phyloP scores from a whole-genome alignment of 1,139 yeast species.

The Lodderomyces metapsilosis region DNA sequence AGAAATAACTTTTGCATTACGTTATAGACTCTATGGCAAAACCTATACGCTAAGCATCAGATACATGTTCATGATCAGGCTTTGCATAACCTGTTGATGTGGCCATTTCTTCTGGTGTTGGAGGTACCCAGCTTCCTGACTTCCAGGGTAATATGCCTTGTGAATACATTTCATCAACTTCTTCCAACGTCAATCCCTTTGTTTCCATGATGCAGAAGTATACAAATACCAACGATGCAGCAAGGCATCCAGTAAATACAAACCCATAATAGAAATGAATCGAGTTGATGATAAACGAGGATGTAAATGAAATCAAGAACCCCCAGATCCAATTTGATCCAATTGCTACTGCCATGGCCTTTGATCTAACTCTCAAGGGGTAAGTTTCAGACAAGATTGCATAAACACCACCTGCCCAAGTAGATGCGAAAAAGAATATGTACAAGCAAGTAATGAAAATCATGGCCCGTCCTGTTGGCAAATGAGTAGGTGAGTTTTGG shows the following conservation, averaged over 20 bases:
- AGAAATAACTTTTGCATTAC: slow-evolving; percentile 66
- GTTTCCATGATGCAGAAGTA: slow-evolving; percentile 63
- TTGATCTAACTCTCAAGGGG: slow-evolving; percentile 75
- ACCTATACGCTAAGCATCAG: too few species aligned
- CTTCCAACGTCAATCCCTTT: slow-evolving; percentile 64
- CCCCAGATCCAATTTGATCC: slow-evolving; percentile 82
- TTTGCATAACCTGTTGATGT: slow-evolving; percentile 30
- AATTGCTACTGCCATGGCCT: slow-evolving; percentile 73
- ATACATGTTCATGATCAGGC: slow-evolving; percentile 22
- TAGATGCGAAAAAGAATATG: slow-evolving; percentile 77
- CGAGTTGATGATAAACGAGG: slow-evolving; percentile 61
- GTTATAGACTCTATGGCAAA: not conserved
- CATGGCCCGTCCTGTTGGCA: slow-evolving; percentile 62
- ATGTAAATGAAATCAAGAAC: slow-evolving; percentile 69
- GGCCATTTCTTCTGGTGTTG: slow-evolving; percentile 31
- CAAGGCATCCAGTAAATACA: slow-evolving; percentile 69
- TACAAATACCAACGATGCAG: slow-evolving; percentile 54
- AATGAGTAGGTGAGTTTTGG: slow-evolving; percentile 22
- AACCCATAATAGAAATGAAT: slow-evolving; percentile 59
- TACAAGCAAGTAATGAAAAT: slow-evolving; percentile 74
- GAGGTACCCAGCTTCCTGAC: slow-evolving; percentile 44
- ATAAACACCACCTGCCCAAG: slow-evolving; percentile 86
- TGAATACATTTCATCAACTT: slow-evolving; percentile 63
- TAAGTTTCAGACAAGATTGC: slow-evolving; percentile 76
- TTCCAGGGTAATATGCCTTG: slow-evolving; percentile 46